phyloP scores from a whole-genome alignment of 2,329 filamentous ascomycete species.

The Penicillium aurantiogriseum region DNA sequence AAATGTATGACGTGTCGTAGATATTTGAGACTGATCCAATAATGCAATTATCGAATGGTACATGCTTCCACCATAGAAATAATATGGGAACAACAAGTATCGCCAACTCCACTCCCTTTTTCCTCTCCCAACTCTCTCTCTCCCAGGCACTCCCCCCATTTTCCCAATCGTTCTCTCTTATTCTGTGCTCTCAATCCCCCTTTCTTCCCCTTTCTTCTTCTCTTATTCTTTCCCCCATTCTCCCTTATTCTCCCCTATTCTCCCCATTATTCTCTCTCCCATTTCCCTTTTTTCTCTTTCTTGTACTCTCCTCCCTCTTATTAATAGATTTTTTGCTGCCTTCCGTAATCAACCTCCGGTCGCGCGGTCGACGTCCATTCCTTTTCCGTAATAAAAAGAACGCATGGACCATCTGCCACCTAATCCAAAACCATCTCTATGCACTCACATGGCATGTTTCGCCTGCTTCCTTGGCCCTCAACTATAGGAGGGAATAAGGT shows the following conservation, averaged over 20 bases:
- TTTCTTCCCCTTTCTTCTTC: slow-evolving; percentile 6
- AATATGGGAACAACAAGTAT: slow-evolving; percentile 8
- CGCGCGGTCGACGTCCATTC: slow-evolving; percentile 24
- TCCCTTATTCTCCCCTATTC: slow-evolving; percentile 1
- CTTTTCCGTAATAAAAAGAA: slow-evolving; percentile 17
- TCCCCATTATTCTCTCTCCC: not conserved
- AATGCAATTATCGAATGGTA: not conserved
- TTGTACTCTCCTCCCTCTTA: slow-evolving; percentile 11
- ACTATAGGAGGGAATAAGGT: slow-evolving; percentile 48
- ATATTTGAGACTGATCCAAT: slow-evolving; percentile 11
- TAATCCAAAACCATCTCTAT: slow-evolving; percentile 17
- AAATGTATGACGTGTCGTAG: slow-evolving; percentile 8
- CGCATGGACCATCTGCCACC: slow-evolving; percentile 18
- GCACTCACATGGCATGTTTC: slow-evolving; percentile 50
- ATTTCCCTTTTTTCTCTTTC: slow-evolving; percentile 7
- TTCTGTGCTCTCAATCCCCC: not conserved
- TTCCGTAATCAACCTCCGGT: slow-evolving; percentile 22
- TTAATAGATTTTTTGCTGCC: slow-evolving; percentile 14
- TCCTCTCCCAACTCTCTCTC: not conserved
- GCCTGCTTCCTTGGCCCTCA: slow-evolving; percentile 48
- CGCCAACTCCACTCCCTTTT: slow-evolving; percentile 2
- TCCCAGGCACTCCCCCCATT: not conserved
- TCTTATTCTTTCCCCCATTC: slow-evolving; percentile 12
- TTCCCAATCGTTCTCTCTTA: not conserved
- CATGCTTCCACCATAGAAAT: not conserved